Evolutionary conservation across 768 basidiomycete species (phyloP).

Genomic region (Stropharia rugosoannulata): DNA sequence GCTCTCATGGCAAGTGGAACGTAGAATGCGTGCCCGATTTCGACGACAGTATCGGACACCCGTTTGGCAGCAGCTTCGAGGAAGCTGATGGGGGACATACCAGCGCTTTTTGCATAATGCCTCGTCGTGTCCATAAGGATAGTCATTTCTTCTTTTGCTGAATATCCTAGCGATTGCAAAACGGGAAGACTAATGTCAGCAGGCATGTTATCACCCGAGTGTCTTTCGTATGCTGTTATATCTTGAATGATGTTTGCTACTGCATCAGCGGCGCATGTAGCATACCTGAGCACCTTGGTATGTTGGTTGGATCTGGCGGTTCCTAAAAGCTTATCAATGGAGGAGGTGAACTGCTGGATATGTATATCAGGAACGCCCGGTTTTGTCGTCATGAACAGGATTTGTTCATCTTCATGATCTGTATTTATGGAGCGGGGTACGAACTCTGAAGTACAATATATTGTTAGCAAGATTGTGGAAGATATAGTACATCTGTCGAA

Average conservation of each 20-base stretch:
- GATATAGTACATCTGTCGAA: background rate
- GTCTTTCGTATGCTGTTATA: conserved; percentile 73
- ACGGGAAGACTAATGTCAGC: conserved; percentile 65
- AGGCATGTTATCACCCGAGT: conserved; percentile 49
- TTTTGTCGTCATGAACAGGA: conserved; percentile 76
- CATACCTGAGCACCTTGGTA: conserved; percentile 83
- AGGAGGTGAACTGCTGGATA: conserved; percentile 87
- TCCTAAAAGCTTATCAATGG: conserved; percentile 80
- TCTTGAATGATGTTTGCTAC: conserved; percentile 88
- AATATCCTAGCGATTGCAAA: conserved; percentile 64
- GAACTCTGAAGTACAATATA: background rate
- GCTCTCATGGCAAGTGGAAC: conserved; percentile 76
- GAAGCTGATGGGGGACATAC: conserved; percentile 90
- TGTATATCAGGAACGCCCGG: conserved; percentile 90
- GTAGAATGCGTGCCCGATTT: conserved; percentile 77
- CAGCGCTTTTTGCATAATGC: conserved; percentile 89
- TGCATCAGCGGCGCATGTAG: conserved; percentile 90
- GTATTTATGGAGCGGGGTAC: background rate
- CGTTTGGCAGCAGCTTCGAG: conserved; percentile 97
- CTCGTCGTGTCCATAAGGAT: conserved; percentile 86
- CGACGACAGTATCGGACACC: conserved; percentile 83
- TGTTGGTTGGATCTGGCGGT: conserved; percentile 86
- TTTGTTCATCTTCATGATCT: conserved; percentile 58
- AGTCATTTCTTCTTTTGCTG: conserved; percentile 82
- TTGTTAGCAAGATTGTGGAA: background rate